A percentile compares a stretch with the other conserved stretches of the same genome.
These are phyloP conservation scores for Alternaria sp. DNA, from an alignment of 2,329 filamentous ascomycete genomes.

Conservation along the genomic window DNA sequence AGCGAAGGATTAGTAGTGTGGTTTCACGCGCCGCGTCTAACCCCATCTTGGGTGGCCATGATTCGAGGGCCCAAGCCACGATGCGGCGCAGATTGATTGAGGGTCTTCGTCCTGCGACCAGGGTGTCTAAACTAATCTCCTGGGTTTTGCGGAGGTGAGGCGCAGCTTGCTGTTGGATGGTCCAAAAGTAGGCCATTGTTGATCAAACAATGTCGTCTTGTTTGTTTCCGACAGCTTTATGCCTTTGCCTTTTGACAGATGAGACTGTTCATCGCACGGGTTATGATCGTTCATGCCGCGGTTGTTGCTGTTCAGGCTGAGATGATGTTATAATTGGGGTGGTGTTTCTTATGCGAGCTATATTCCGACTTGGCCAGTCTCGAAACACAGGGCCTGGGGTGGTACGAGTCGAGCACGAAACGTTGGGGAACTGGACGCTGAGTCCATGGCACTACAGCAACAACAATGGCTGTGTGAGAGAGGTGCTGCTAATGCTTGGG, in stretches of 20 bases:
- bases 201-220: slow-evolving; percentile 3
- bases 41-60: neutral
- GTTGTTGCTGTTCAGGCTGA: slow-evolving; percentile 1
- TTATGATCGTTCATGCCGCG: slow-evolving; percentile 8
- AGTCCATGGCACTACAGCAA: slow-evolving; percentile 1
- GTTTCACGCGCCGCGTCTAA: slow-evolving; percentile 12
- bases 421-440: slow-evolving; percentile 1
- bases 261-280: neutral
- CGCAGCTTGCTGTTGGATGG: neutral
- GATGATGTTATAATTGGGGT: slow-evolving; percentile 1
- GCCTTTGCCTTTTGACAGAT: slow-evolving; percentile 5
- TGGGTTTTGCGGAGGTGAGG: slow-evolving; percentile 3
- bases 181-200: neutral
- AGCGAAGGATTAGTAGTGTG: slow-evolving; percentile 5
- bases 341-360: slow-evolving; percentile 17
- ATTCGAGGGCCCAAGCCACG: slow-evolving; percentile 11
- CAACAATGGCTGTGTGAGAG: neutral
- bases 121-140: neutral
- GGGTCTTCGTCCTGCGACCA: slow-evolving; percentile 9
- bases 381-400: slow-evolving; percentile 16
- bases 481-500: neutral
- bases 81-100: slow-evolving; percentile 18
- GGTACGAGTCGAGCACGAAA: slow-evolving; percentile 17
- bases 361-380: slow-evolving; percentile 1
- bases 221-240: slow-evolving; percentile 6